phyloP scores from a whole-genome alignment of 2,329 filamentous ascomycete species.

The Paracoccidioides brasiliensis region DNA sequence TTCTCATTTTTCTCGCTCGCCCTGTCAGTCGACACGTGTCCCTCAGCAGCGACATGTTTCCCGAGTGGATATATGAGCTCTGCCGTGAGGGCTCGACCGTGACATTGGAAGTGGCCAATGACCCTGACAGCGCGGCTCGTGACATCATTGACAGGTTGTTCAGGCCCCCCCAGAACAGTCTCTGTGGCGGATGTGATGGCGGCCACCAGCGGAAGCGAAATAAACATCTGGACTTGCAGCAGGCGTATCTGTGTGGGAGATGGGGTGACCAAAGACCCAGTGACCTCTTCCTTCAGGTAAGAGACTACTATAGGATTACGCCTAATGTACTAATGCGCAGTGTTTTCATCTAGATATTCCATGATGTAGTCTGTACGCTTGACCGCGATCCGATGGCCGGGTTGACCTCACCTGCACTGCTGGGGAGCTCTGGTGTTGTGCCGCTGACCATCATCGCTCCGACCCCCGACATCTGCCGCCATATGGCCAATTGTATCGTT shows the following conservation, averaged over 20 bases:
- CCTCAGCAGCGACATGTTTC: slow-evolving; percentile 22
- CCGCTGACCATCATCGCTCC: slow-evolving; percentile 58
- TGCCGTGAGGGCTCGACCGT: slow-evolving; percentile 44
- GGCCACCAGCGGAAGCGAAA: not conserved
- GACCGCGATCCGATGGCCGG: slow-evolving; percentile 31
- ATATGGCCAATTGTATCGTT: slow-evolving; percentile 65
- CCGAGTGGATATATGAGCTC: slow-evolving; percentile 37
- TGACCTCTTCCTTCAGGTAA: slow-evolving; percentile 51
- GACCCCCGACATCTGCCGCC: slow-evolving; percentile 57
- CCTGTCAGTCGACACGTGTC: slow-evolving; percentile 10
- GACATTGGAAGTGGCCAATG: slow-evolving; percentile 42
- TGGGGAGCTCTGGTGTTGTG: slow-evolving; percentile 49
- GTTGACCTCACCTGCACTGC: slow-evolving; percentile 45
- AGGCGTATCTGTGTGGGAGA: slow-evolving; percentile 48
- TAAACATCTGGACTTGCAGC: slow-evolving; percentile 32
- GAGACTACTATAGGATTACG: not conserved
- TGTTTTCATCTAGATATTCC: slow-evolving; percentile 40
- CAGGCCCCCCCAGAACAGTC: slow-evolving; percentile 18
- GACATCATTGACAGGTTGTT: slow-evolving; percentile 47
- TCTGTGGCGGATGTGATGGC: not conserved
- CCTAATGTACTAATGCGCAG: not conserved
- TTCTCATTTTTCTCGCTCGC: slow-evolving; percentile 5
- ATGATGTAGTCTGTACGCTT: slow-evolving; percentile 43
- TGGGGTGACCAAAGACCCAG: slow-evolving; percentile 54
- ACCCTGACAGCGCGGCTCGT: slow-evolving; percentile 41